phyloP scores from a whole-genome alignment of 139 green algal genomes.

The Micractinium sp. region DNA sequence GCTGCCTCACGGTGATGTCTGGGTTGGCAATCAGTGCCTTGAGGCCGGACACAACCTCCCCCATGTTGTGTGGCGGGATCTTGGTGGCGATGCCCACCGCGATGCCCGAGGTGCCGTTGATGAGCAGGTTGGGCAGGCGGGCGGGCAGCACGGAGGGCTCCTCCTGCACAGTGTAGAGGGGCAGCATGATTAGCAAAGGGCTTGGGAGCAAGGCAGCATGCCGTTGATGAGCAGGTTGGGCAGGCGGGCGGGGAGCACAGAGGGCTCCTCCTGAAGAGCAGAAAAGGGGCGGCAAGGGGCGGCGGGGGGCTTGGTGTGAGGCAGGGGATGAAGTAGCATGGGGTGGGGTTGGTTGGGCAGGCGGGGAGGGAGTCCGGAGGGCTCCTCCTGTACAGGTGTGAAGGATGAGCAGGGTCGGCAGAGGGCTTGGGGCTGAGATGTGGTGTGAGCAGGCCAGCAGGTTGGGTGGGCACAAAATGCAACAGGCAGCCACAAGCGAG shows the following conservation, averaged over 20 bases:
- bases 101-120: conserved; percentile 95
- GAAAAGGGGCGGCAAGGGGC: no score
- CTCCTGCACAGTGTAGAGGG: conserved; percentile 41
- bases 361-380: no score
- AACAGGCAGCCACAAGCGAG: not conserved
- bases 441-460: no score
- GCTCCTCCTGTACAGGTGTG: no score
- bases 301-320: not conserved
- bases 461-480: no score
- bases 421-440: no score
- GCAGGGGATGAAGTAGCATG: no score
- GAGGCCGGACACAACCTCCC: conserved; percentile 79
- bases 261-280: conserved; percentile 86
- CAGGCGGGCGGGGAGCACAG: conserved; percentile 85
- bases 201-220: not conserved
- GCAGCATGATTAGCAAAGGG: no score
- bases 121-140: conserved; percentile 87
- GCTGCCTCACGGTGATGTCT: conserved; percentile 70
- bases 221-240: conserved; percentile 82
- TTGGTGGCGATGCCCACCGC: conserved; percentile 96
- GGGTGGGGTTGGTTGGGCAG: no score
- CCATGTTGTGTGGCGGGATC: conserved; percentile 97
- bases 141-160: conserved; percentile 95
- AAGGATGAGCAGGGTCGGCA: no score
- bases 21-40: conserved; percentile 84